phyloP scores from a whole-genome alignment of 805 yeast genomes.

The Dipodascopsis uninucleata region DNA sequence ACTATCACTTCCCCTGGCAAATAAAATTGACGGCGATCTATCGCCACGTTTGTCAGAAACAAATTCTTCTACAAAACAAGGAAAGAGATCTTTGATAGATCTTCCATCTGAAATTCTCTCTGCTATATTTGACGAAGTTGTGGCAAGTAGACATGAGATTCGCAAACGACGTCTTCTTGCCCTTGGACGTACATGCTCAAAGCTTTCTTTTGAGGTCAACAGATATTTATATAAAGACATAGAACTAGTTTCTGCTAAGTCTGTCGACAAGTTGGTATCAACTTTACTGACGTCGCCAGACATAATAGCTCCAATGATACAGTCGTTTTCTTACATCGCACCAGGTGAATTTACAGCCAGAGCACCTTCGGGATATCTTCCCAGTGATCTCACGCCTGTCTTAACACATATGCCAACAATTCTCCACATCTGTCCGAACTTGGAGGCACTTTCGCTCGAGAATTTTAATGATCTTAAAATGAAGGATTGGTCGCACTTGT shows the following conservation, averaged over 20 bases:
- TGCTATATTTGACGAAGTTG: constrained; percentile 12
- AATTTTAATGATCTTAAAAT: constrained; percentile 20
- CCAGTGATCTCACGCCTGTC: constrained; percentile 22
- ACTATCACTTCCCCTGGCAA: neutral
- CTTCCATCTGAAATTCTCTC: constrained; percentile 18
- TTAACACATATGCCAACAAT: constrained; percentile 27
- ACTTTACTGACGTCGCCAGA: constrained; percentile 23
- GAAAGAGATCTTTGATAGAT: constrained; percentile 1
- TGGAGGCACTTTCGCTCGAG: constrained; percentile 23
- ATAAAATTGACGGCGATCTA: neutral
- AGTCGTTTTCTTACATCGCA: constrained; percentile 19
- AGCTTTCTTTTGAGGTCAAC: constrained; percentile 22
- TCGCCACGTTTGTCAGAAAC: constrained; percentile 2
- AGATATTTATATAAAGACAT: constrained; percentile 21
- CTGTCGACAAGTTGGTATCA: constrained; percentile 24
- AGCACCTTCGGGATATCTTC: constrained; percentile 28
- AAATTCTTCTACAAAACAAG: no score
- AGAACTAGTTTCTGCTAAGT: constrained; percentile 10
- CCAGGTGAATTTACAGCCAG: constrained; percentile 28
- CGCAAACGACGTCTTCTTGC: constrained; percentile 8
- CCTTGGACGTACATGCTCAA: constrained; percentile 18
- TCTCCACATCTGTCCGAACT: constrained; percentile 23
- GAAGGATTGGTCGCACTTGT: constrained; percentile 25
- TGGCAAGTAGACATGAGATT: constrained; percentile 8
- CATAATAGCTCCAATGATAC: constrained; percentile 22